phyloP scores from a whole-genome alignment of 192 early-diverging fungal genomes.

The Dissophora ornata region DNA sequence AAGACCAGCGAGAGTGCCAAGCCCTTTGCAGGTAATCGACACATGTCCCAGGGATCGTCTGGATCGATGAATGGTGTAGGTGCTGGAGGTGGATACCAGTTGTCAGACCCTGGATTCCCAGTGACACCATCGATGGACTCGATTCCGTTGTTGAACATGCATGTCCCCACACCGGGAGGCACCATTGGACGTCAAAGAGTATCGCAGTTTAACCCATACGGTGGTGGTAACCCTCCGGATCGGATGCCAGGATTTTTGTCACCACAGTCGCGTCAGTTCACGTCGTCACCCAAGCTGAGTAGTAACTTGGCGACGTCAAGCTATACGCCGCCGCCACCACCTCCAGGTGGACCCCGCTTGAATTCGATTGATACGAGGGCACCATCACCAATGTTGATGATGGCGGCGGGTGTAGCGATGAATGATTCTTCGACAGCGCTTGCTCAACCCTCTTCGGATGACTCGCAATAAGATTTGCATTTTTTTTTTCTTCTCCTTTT shows the following conservation, averaged over 20 bases:
- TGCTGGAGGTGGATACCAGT: slow-evolving; percentile 13
- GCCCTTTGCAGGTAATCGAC: slow-evolving; percentile 26
- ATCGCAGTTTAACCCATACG: slow-evolving; percentile 31
- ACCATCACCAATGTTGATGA: slow-evolving; percentile 23
- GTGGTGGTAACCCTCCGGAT: slow-evolving; percentile 2
- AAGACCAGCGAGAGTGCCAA: slow-evolving; percentile 42
- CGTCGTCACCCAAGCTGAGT: slow-evolving; percentile 45
- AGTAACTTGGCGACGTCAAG: slow-evolving; percentile 36
- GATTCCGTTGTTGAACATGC: slow-evolving; percentile 52
- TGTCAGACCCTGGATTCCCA: slow-evolving; percentile 34
- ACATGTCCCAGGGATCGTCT: slow-evolving; percentile 33
- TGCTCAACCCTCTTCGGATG: background rate
- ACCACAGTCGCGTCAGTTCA: slow-evolving; percentile 41
- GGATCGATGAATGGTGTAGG: slow-evolving; percentile 10
- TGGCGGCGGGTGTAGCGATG: slow-evolving; percentile 21
- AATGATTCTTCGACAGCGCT: background rate
- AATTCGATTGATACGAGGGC: slow-evolving; percentile 50
- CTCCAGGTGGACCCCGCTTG: slow-evolving; percentile 42
- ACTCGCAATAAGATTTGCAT: too few relatives aligned
- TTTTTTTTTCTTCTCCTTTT: too few relatives aligned
- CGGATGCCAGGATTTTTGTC: slow-evolving; percentile 35
- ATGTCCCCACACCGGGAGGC: slow-evolving; percentile 40
- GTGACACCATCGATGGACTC: slow-evolving; percentile 19
- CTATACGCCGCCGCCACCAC: slow-evolving; percentile 49
- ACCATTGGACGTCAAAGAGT: slow-evolving; percentile 49